Evolutionary conservation across 2,329 filamentous ascomycete genomes (phyloP), one percentile per base, ranked within the genome.

Genomic region (Emydomyces testavorans): DNA sequence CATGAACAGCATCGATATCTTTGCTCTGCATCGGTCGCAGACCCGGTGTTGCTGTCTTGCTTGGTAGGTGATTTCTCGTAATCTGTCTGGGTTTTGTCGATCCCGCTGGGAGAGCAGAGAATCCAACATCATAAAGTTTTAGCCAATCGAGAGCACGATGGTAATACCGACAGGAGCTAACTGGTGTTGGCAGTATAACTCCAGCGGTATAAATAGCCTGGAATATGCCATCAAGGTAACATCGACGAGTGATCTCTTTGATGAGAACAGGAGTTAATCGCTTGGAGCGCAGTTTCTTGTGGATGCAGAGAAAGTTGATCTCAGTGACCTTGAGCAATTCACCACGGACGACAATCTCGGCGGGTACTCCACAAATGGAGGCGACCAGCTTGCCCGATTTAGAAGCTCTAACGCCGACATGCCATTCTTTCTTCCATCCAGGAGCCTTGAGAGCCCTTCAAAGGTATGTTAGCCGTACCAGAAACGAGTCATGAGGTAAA

Each of bases 301-400:
- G 92, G 48, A 98, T 83, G 61, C 89, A 94, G 56, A 98, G 81
- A 69, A 96, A 98, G 72, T 98, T 98, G 69, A 98, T 92, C 66
- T 98, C 92, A 41, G 85, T 88, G 56, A 85, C 82, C 53, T 80
- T 78, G 51, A 98, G 69, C 49, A 77, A 70, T 51, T 84, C 84
- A 51, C 83, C 73, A 54, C 89, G 84, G 36, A 98, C 81, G 45
- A 83, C 81, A 49, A 98, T 73, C 54, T 82, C 77, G 51, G 92
- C 82, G 1, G 92, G 92, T 38, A 96, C 85, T 57, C 88, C 92
- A 34, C 88, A 93, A 62, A 98, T 96, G 67, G 94, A 95, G 48
- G 89, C 92, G 44, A 95, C 88, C 13, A 98, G 79, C 62, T 90
- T 93, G 60, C 79, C 79, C 34, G 86, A 93, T 56, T 84, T 78